These are phyloP conservation scores for Selaginella tamariscina DNA, from an alignment of 75 land plant genomes.

Conservation along the genomic window DNA sequence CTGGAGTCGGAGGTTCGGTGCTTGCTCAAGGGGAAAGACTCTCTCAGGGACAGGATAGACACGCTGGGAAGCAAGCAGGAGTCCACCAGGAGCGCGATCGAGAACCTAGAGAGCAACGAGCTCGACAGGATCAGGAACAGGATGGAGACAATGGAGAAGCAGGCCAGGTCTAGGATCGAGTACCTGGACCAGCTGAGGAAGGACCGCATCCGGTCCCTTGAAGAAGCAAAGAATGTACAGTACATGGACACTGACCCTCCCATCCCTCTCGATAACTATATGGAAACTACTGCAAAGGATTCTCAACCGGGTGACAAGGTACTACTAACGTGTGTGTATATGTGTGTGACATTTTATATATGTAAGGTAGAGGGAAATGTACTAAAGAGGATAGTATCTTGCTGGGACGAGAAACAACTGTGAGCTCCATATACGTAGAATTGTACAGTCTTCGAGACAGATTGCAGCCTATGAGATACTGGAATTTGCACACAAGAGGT, in stretches of 20 bases:
- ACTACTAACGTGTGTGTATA: no score
- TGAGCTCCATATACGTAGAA: constrained; percentile 12
- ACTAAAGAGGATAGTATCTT: not conserved
- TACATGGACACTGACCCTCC: not conserved
- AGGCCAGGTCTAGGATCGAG: not conserved
- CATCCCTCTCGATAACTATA: not conserved
- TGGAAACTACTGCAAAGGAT: no score
- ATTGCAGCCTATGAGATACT: constrained; percentile 13
- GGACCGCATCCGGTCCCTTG: not conserved
- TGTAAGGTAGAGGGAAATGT: no score
- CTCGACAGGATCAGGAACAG: not conserved
- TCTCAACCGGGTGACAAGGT: no score
- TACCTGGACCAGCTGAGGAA: not conserved
- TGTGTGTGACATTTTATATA: no score
- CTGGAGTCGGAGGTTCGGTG: constrained; percentile 10
- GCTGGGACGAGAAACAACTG: constrained; percentile 18
- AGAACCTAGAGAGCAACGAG: not conserved
- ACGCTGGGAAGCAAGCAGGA: constrained; percentile 10
- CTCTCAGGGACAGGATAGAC: constrained; percentile 9
- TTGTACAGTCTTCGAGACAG: constrained; percentile 8
- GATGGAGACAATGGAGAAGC: not conserved
- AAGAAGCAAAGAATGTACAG: not conserved
- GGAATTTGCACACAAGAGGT: constrained; percentile 7
- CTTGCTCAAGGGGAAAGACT: constrained; percentile 9
- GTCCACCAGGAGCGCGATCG: not conserved